Conservation (phyloP, 2,329 filamentous ascomycete genomes). For the Chrysosporium keratinophilum region DNA sequence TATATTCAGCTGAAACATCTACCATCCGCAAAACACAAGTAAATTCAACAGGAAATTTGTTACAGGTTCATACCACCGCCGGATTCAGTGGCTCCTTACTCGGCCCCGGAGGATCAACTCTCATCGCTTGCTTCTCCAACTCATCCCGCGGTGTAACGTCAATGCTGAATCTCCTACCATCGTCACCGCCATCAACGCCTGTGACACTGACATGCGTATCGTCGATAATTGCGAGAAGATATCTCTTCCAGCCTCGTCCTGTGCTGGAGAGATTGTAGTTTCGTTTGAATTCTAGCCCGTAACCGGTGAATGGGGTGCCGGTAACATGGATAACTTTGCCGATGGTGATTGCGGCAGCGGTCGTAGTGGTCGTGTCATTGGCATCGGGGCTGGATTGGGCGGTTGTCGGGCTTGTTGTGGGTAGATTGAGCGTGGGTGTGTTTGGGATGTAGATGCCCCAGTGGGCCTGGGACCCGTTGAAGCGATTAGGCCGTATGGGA, state of each 20-base stretch:
- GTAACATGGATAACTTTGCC: conserved; percentile 18
- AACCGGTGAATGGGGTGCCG: conserved; percentile 15
- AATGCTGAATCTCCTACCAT: background rate
- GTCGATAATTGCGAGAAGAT: conserved; percentile 11
- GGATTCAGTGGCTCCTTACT: conserved; percentile 15
- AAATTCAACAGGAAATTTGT: background rate
- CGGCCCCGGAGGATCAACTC: conserved; percentile 14
- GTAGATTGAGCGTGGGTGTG: background rate
- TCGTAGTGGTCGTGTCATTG: background rate
- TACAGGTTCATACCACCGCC: background rate
- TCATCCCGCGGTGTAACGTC: conserved; percentile 13
- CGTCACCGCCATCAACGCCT: background rate
- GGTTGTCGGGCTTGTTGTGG: background rate
- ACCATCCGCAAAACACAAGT: background rate
- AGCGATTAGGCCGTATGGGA: conserved; percentile 2
- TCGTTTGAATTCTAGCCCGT: conserved; percentile 17
- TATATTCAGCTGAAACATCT: background rate
- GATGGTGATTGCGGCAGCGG: background rate
- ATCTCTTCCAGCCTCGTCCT: conserved; percentile 10
- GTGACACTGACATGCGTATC: conserved; percentile 8
- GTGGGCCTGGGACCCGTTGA: conserved; percentile 5
- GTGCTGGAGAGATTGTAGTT: conserved; percentile 15
- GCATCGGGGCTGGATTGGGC: background rate
- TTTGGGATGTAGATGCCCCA: conserved; percentile 11
- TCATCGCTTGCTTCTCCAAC: conserved; percentile 11